phyloP scores from a whole-genome alignment of 768 basidiomycete genomes.

The Tricholomella constricta region DNA sequence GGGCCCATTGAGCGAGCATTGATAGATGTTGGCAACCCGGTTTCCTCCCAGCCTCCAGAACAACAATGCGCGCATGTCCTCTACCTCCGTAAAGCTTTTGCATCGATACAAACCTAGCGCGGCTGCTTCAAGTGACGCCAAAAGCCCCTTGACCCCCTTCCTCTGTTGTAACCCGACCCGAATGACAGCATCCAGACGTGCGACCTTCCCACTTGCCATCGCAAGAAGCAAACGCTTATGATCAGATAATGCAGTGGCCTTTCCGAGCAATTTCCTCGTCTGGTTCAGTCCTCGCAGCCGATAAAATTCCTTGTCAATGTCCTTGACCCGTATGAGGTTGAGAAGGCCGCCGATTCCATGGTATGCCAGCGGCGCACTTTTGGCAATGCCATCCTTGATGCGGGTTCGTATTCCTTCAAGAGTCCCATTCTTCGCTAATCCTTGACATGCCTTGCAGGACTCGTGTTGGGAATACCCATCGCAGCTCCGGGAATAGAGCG shows the following conservation, averaged over 20 bases:
- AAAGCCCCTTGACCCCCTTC: neutral
- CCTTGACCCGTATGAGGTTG: too few species aligned
- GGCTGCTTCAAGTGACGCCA: neutral
- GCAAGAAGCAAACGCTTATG: constrained; percentile 24
- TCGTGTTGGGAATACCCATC: too few species aligned
- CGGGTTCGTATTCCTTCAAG: too few species aligned
- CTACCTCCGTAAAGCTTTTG: constrained; percentile 23
- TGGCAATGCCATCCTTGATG: too few species aligned
- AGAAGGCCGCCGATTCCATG: too few species aligned
- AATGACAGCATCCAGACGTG: constrained; percentile 19
- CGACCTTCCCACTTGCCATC: constrained; percentile 22
- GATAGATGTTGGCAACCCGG: constrained; percentile 21
- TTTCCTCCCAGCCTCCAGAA: constrained; percentile 26
- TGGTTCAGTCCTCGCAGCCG: constrained; percentile 20
- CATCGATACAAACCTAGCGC: constrained; percentile 19
- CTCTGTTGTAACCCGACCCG: constrained; percentile 11
- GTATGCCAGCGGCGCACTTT: too few species aligned
- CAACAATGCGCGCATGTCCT: constrained; percentile 19
- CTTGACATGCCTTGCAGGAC: too few species aligned
- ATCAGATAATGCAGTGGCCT: constrained; percentile 15
- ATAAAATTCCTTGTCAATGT: too few species aligned
- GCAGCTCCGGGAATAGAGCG: too few species aligned
- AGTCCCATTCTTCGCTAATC: too few species aligned
- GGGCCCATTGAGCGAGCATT: too few species aligned
- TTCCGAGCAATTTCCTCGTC: constrained; percentile 14